Evolutionary conservation across 257 asterid genomes (phyloP).

Genomic region (Anisodus acutangulus): DNA sequence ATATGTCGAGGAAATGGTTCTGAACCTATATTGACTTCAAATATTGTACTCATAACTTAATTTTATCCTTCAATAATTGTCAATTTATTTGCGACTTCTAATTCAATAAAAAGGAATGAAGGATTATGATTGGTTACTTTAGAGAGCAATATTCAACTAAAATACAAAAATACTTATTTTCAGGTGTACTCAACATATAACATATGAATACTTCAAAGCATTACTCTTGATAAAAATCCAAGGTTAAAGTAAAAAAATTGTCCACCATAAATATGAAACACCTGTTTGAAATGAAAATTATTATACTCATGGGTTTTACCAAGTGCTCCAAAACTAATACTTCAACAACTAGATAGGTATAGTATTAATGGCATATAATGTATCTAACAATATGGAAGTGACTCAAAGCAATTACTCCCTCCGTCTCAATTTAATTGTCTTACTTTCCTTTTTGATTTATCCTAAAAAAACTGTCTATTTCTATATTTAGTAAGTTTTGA

Average conservation of each 20-base stretch:
- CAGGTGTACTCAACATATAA: not conserved
- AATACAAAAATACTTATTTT: not conserved
- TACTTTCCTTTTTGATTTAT: too few species aligned
- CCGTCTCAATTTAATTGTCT: too few species aligned
- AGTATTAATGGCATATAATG: not conserved
- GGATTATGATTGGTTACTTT: not conserved
- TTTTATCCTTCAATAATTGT: not conserved
- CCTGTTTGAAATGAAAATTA: not conserved
- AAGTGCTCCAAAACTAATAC: not conserved
- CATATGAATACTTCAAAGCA: not conserved
- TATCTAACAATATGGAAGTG: not conserved
- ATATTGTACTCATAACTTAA: not conserved
- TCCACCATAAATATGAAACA: not conserved
- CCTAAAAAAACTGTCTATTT: too few species aligned
- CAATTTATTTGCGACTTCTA: not conserved
- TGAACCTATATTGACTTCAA: not conserved
- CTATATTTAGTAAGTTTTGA: too few species aligned
- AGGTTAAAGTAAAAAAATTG: not conserved
- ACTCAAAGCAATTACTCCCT: not conserved
- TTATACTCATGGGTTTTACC: not conserved
- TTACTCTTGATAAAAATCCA: not conserved
- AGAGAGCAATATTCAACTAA: not conserved
- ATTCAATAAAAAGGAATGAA: not conserved
- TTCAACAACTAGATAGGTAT: not conserved
- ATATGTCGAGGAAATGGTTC: not conserved